phyloP scores from a whole-genome alignment of 768 basidiomycete genomes.

The Antrodiella citrinella region DNA sequence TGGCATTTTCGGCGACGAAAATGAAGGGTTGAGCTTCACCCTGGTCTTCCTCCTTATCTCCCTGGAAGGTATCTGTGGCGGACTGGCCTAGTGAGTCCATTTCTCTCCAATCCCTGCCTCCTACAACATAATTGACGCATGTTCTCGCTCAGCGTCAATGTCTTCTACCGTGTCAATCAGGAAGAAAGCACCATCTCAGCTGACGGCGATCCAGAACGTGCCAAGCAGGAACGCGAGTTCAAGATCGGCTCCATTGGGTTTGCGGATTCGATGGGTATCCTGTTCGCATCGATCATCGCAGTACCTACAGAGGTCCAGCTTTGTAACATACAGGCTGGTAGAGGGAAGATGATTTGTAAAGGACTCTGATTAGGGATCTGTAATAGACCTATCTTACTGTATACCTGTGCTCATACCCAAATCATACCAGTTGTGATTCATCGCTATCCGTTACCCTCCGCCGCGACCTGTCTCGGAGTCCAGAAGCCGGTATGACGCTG shows the following conservation, averaged over 20 bases:
- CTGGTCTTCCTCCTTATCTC: constrained; percentile 73
- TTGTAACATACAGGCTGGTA: constrained; percentile 62
- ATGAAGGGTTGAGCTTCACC: constrained; percentile 39
- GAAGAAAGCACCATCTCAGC: constrained; percentile 42
- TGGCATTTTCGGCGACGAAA: constrained; percentile 48
- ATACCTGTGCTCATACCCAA: neutral
- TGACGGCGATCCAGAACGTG: constrained; percentile 44
- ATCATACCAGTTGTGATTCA: neutral
- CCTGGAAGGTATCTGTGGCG: constrained; percentile 88
- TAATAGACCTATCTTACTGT: neutral
- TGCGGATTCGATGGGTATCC: constrained; percentile 69
- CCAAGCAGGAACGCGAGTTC: constrained; percentile 77
- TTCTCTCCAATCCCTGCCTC: constrained; percentile 14
- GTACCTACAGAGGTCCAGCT: constrained; percentile 71
- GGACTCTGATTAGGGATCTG: constrained; percentile 33
- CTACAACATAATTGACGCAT: constrained; percentile 3
- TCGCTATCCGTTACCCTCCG: neutral
- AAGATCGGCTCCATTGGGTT: constrained; percentile 88
- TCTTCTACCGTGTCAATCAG: constrained; percentile 77
- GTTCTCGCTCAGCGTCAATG: constrained; percentile 57
- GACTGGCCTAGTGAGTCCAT: constrained; percentile 76
- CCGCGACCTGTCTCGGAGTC: too few species aligned
- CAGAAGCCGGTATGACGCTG: neutral
- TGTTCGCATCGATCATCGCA: constrained; percentile 52
- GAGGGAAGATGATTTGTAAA: constrained; percentile 67